Evolutionary conservation across 768 basidiomycete genomes (phyloP), one percentile per base, ranked within the genome.

Genomic region (Termitomyces sp.): DNA sequence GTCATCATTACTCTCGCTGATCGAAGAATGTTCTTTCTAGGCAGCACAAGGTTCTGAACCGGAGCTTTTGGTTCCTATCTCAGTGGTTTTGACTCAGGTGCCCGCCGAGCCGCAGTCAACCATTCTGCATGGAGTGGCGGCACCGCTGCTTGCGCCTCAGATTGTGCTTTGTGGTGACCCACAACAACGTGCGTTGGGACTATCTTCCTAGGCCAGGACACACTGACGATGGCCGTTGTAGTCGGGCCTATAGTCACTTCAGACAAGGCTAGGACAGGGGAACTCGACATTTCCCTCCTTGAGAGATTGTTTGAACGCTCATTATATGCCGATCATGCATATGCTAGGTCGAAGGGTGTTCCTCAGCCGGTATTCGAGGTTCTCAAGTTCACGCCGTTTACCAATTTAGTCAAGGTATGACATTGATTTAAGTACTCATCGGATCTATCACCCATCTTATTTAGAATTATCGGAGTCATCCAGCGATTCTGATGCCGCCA

Each of bases 1-100:
- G 8, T 1, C 22, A 14, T 26, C 20, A 14, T 59, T 33, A 43
- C 36, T 49, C 26, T 32, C 33, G 11, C 36, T 57, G 46, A 53
- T 41, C 36, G 45, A 48, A 30, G 20, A 3, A 38, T 47, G 38
- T 24, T 26, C n/a, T 36, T 58, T 18, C 3, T 57, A 80, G 79
- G 79, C 80, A 16, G 80, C 79, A 5, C 79, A 82, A 73, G 79
- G 78, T 8, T 78, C 78, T 13, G 80, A 82, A 60, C 79, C 80
- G 9, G 80, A 80, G 59, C 71, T 80, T 26, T 64, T 76, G 46
- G 72, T 80, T 20, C 79, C 80, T 1, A 78, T 80, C n/a, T 79
- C 78, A 7, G 78, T 79, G 2, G 76, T 80, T 26, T 60, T 75
- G 13, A 68, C 72, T 8, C 63, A 66, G n/a, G 49, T 52, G 47